Evolutionary conservation across 768 basidiomycete species (phyloP), one percentile per base, ranked within the genome.

Genomic region (Rhodocollybia butyracea): DNA sequence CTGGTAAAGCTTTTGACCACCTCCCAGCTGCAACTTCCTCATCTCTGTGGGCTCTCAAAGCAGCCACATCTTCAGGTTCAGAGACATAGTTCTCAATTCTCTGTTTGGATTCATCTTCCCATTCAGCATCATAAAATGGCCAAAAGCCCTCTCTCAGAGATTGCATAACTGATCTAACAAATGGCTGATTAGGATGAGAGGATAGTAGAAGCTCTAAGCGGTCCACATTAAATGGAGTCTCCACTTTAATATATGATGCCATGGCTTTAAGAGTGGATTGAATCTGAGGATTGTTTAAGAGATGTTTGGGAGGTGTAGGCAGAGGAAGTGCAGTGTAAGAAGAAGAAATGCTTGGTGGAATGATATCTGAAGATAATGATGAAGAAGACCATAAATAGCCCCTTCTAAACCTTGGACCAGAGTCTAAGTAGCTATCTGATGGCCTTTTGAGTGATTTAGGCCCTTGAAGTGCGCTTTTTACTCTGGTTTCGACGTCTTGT

Each of bases 81-180:
- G 40, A 10, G 0, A 60, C 13, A 40, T 63, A 66, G 42, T 66
- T 64, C 3, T 55, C 57, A 5, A 38, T 13, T 3, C 8, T 6
- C 12, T 57, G 46, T 7, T 51, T 41, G 1, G 34, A 1, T 1
- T 59, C 47, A 5, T 31, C 2, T 12, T 60, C 56, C 63, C 61
- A 67, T 10, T 66, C 61, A 10, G 59, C 66, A 27, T 58, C 47
- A 29, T 68, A 52, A 26, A 58, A 70, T 8, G 68, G 72, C 71
- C 70, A 70, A 52, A 73, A 73, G 0, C 71, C 71, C 6, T 66
- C 57, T 10, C 56, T 52, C 2, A 73, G 50, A 0, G 63, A 56
- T 2, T 42, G 12, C 24, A 63, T 59, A 1, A 70, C 63, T 5
- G 66, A 73, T 1, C 46, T 11, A 2, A 71, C 67, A 34, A 73